Conservation (phyloP, 768 basidiomycete genomes). For the Mycena epipterygia region DNA sequence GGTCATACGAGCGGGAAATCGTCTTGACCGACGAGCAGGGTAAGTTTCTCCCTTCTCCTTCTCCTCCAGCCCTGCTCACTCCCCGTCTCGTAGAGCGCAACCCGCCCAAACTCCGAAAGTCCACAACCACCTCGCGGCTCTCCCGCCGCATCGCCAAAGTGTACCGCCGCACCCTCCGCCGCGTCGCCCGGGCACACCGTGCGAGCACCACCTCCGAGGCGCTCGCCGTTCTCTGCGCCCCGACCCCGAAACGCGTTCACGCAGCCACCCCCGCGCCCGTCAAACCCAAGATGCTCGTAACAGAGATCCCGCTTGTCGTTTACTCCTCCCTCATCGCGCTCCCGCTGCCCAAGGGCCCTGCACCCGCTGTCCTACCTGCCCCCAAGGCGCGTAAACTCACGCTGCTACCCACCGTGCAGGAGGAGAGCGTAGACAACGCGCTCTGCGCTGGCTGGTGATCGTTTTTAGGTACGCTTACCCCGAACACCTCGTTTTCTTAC, state of each 20-base stretch:
- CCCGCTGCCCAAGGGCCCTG: constrained; percentile 21
- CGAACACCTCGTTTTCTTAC: no score
- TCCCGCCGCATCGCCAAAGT: neutral
- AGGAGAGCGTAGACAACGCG: neutral
- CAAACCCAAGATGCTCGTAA: constrained; percentile 11
- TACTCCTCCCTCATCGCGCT: constrained; percentile 13
- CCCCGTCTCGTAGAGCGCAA: neutral
- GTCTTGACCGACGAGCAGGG: neutral
- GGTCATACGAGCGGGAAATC: neutral
- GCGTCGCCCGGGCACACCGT: constrained; percentile 4
- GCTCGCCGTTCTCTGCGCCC: constrained; percentile 7
- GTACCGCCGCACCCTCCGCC: constrained; percentile 17
- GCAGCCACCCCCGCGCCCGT: neutral
- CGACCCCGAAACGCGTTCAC: neutral
- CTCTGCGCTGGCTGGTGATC: constrained; percentile 28
- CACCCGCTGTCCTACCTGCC: constrained; percentile 9
- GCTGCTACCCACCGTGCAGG: neutral
- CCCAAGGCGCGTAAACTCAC: constrained; percentile 12
- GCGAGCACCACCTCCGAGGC: neutral
- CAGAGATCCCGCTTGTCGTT: neutral
- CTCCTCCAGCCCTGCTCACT: neutral
- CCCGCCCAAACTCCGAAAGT: neutral
- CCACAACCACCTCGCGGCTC: neutral
- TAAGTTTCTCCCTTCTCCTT: neutral
- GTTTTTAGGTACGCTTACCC: no score